Percentiles rank a stretch among this genome's conserved stretches.
These are phyloP conservation scores for Byssoonygena ceratinophila DNA, from an alignment of 2,329 filamentous ascomycete genomes.

Conservation along the genomic window DNA sequence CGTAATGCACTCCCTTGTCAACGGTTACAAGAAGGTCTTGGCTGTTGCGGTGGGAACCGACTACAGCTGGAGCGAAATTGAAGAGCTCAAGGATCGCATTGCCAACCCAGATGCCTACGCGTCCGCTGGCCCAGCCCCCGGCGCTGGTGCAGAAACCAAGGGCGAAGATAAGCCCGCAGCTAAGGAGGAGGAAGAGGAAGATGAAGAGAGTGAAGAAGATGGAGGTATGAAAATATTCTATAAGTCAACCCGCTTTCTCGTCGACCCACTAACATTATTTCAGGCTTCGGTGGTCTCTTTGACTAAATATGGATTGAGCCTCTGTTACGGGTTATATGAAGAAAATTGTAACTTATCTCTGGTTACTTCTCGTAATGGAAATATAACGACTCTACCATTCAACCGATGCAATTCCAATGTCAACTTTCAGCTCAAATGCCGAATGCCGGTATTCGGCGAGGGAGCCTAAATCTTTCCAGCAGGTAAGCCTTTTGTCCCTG, in stretches of 20 bases:
- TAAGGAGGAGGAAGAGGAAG: slow-evolving; percentile 49
- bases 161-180: slow-evolving; percentile 43
- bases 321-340: slow-evolving; percentile 21
- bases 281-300: slow-evolving; percentile 73
- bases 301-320: slow-evolving; percentile 39
- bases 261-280: background rate
- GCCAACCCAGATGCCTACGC: slow-evolving; percentile 98
- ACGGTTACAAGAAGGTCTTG: slow-evolving; percentile 83
- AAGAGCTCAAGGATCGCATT: slow-evolving; percentile 98
- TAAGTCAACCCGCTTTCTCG: background rate
- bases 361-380: slow-evolving; percentile 27
- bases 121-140: slow-evolving; percentile 61
- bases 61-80: slow-evolving; percentile 87
- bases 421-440: too few species aligned
- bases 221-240: slow-evolving; percentile 34
- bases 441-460: slow-evolving; percentile 6
- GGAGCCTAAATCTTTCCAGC: slow-evolving; percentile 14
- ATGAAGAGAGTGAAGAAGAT: slow-evolving; percentile 56
- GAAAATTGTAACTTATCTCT: slow-evolving; percentile 32
- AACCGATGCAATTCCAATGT: slow-evolving; percentile 16
- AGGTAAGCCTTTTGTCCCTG: slow-evolving; percentile 17
- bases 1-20: slow-evolving; percentile 91
- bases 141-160: slow-evolving; percentile 44
- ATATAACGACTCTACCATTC: slow-evolving; percentile 13
- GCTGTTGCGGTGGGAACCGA: slow-evolving; percentile 84